A percentile compares a stretch with the other conserved stretches of the same genome.
Evolutionary conservation across 106 monocot genomes (phyloP).

Genomic region (Dioscorea dumetorum): DNA sequence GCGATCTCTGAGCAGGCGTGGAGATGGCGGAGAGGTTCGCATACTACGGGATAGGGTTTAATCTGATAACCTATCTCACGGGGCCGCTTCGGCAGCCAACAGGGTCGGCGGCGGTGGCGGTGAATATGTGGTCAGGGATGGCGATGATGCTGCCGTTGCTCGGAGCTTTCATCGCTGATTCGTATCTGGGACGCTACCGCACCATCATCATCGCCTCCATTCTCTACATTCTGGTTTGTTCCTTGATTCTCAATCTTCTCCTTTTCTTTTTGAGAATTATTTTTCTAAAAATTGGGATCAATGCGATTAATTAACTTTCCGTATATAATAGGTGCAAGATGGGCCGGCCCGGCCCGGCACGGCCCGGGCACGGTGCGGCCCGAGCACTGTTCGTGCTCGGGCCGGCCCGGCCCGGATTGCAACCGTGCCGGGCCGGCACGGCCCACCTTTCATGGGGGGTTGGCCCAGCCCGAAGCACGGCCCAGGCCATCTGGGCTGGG

Average conservation of each 20-base stretch:
- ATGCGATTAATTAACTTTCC: no score
- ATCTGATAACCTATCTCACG: constrained; percentile 54
- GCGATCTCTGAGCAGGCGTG: constrained; percentile 19
- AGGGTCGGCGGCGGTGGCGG: constrained; percentile 33
- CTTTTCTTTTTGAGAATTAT: not conserved
- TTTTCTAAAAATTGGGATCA: no score
- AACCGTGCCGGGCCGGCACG: no score
- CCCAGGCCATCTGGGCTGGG: no score
- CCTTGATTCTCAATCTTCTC: not conserved
- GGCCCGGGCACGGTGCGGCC: no score
- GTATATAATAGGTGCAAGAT: no score
- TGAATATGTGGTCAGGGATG: constrained; percentile 42
- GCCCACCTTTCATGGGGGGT: no score
- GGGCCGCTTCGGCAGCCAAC: constrained; percentile 40
- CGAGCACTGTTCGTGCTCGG: no score
- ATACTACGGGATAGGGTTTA: constrained; percentile 38
- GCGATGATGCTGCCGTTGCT: constrained; percentile 38
- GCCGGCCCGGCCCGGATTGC: no score
- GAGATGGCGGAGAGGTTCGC: constrained; percentile 55
- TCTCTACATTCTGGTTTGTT: constrained; percentile 35
- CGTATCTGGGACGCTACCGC: constrained; percentile 42
- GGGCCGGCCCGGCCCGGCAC: no score
- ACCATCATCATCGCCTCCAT: constrained; percentile 32
- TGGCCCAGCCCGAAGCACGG: no score
- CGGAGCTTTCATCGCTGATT: constrained; percentile 52